Base-by-base conservation (phyloP, 352 stramenopile genomes). In the Globisporangium splendens region DNA sequence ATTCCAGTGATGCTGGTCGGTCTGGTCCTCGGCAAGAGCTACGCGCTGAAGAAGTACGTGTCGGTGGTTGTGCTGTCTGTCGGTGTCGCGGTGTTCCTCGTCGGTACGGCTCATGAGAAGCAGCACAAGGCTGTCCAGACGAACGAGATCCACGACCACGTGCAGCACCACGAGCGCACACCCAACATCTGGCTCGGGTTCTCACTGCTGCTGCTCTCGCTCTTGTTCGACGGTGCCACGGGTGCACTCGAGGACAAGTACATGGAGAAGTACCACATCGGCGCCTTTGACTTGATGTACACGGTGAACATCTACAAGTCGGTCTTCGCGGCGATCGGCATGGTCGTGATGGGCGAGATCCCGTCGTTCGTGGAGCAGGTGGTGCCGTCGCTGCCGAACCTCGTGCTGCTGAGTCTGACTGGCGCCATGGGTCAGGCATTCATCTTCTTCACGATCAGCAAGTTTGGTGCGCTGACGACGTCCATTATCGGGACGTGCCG, bases 391-490 rank as follows among this genome's bases (percentile, higher is more conserved):
- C 56, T 90, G 21, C 76, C 76, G 1, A 86, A 79, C 56, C 68
- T 94, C 8, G 46, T 92, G 28, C 63, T 92, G 48, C 64, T 95
- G 44, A 93, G 85, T 56, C 54, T 89, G 2, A 93, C 83, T 0
- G 85, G 85, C 21, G 85, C 85, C 0, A 72, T 89, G 22, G 85
- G 85, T 38, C 85, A 95, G 57, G 85, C 81, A 8, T 93, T 91
- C 69, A 87, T 95, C 60, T 95, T 93, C 69, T 91, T 88, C 61
- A 93, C 83, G 8, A 91, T 95, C 62, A 89, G 74, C 70, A 91
- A 89, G 59, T 95, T 95, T 20, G 85, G 85, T 61, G 85, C 85
- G 13, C 57, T 95, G 17, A 95, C 85, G 21, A 92, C 85, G 6
- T 86, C 83, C 12, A 93, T 95, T 54, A 91, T 95, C 42, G 85